A percentile compares a stretch with the other conserved stretches of the same genome.
Conservation (phyloP, 176 grass and related monocot species). For the Ensete glaucum region DNA sequence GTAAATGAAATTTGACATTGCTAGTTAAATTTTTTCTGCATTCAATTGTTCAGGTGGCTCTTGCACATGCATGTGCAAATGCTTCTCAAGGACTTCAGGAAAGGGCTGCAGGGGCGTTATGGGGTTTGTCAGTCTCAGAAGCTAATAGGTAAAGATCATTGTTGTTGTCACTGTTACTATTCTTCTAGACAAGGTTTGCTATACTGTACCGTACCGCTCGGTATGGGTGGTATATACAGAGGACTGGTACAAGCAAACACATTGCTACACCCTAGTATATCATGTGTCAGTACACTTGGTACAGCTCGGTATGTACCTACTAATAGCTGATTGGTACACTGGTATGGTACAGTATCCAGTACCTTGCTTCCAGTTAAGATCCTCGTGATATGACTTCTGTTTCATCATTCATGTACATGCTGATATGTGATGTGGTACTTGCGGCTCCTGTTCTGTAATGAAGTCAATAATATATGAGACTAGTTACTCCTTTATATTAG, state of each 20-base stretch:
- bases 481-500: not conserved
- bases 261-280: no score
- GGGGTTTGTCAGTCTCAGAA: constrained; percentile 99
- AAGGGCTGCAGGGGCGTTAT: constrained; percentile 96
- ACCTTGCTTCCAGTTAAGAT: not conserved
- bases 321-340: no score
- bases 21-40: constrained; percentile 19
- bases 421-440: not conserved
- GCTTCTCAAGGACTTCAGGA: constrained; percentile 97
- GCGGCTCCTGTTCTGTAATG: not conserved
- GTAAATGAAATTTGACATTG: constrained; percentile 2
- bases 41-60: constrained; percentile 55
- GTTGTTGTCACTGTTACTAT: not conserved
- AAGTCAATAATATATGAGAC: not conserved
- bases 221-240: no score
- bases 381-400: not conserved
- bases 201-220: no score
- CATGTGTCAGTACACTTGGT: no score
- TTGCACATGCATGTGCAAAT: constrained; percentile 78
- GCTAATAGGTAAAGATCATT: constrained; percentile 67
- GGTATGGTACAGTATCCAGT: no score
- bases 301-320: no score
- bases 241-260: no score
- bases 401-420: not conserved
- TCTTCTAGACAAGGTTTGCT: not conserved